Conservation (phyloP, 2,329 filamentous ascomycete genomes). For the Paraphoma chrysanthemicola region DNA sequence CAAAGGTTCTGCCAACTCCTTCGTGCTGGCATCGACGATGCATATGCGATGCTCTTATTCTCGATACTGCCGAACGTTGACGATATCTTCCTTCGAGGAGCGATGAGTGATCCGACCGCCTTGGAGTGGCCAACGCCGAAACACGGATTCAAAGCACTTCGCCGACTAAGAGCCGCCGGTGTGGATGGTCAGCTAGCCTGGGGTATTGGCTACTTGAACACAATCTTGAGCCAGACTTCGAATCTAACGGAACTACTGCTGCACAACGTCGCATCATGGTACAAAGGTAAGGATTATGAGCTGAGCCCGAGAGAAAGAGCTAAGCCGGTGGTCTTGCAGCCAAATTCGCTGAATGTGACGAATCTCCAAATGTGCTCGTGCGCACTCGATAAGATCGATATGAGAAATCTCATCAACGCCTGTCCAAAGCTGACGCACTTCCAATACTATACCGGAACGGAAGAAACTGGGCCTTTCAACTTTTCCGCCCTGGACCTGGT, state of each 20-base stretch:
- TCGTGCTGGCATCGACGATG: slow-evolving; percentile 8
- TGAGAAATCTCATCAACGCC: background rate
- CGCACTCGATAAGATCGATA: background rate
- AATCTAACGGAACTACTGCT: background rate
- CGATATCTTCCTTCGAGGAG: background rate
- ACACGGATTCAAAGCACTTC: background rate
- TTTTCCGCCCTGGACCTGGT: background rate
- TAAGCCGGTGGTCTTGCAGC: background rate
- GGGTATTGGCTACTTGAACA: background rate
- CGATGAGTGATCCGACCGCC: background rate
- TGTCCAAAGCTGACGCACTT: slow-evolving; percentile 1
- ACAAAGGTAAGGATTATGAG: background rate
- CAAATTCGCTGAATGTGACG: background rate
- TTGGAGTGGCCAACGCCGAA: background rate
- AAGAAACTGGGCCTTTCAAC: background rate
- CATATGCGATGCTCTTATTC: slow-evolving; percentile 8
- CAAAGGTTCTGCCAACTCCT: slow-evolving; percentile 13
- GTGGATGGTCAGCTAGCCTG: background rate
- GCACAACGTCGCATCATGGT: background rate
- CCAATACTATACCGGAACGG: background rate
- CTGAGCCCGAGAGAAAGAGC: background rate
- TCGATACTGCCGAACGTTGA: slow-evolving; percentile 7
- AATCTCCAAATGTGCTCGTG: background rate
- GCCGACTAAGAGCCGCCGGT: background rate
- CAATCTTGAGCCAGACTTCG: background rate